Conservation (phyloP, 2,329 filamentous ascomycete species). For the Gaeumannomyces tritici region DNA sequence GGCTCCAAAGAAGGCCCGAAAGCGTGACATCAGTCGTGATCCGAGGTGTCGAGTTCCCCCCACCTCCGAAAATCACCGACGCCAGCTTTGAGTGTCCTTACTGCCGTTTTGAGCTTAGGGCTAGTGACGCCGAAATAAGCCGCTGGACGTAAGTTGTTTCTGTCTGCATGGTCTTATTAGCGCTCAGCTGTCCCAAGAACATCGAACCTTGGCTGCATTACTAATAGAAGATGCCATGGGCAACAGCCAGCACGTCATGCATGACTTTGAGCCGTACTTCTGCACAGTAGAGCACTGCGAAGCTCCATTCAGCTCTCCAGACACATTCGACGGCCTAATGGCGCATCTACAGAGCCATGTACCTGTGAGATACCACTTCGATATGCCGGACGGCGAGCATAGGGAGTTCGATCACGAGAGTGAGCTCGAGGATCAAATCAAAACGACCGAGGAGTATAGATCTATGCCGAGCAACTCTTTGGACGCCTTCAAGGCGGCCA, state of each 20-base stretch:
- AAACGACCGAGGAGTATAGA: too few relatives aligned
- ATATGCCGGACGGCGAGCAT: not conserved
- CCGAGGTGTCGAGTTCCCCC: not conserved
- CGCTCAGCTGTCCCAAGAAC: too few relatives aligned
- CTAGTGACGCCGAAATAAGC: not conserved
- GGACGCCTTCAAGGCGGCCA: not conserved
- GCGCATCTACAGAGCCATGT: not conserved
- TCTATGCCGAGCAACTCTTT: not conserved
- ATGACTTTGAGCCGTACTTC: not conserved
- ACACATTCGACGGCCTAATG: not conserved
- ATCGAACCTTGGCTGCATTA: too few relatives aligned
- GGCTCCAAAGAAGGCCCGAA: too few relatives aligned
- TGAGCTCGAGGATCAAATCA: not conserved
- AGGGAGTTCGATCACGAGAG: not conserved
- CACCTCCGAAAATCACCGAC: not conserved
- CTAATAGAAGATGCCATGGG: not conserved
- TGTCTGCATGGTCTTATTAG: too few relatives aligned
- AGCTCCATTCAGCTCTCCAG: not conserved
- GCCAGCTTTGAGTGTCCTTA: not conserved
- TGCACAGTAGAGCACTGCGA: not conserved
- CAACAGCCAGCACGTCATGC: not conserved
- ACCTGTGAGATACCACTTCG: not conserved
- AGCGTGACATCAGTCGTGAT: too few relatives aligned
- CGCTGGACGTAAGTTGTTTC: not conserved
- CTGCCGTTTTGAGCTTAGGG: not conserved